A percentile compares a stretch with the other conserved stretches of the same genome.
These are phyloP conservation scores for Paraconiothyrium brasiliense DNA, from an alignment of 2,329 filamentous ascomycete genomes.

Conservation along the genomic window DNA sequence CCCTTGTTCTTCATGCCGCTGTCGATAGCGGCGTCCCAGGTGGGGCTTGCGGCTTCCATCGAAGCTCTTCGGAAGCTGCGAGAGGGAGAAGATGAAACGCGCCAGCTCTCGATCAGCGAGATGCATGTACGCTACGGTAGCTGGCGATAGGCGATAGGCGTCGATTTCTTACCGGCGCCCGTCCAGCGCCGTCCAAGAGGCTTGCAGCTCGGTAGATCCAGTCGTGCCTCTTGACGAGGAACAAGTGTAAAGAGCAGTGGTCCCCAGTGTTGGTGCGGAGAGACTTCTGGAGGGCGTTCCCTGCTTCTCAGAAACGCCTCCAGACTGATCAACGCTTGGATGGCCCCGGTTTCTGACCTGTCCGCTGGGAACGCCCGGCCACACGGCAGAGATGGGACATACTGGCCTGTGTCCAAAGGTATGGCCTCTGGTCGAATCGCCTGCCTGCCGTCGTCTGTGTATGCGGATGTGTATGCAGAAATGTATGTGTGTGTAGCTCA, in stretches of 20 bases:
- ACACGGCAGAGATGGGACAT: background rate
- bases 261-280: background rate
- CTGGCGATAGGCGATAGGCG: background rate
- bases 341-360: slow-evolving; percentile 20
- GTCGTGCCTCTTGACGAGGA: background rate
- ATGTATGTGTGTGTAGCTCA: background rate
- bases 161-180: background rate
- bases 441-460: background rate
- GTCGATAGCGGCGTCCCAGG: slow-evolving; percentile 1
- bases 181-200: background rate
- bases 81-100: slow-evolving; percentile 18
- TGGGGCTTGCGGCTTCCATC: slow-evolving; percentile 13
- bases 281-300: background rate
- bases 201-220: background rate
- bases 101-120: slow-evolving; percentile 3
- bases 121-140: slow-evolving; percentile 6
- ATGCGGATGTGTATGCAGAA: background rate
- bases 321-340: slow-evolving; percentile 32
- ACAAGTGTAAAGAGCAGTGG: background rate
- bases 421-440: background rate
- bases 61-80: slow-evolving; percentile 6
- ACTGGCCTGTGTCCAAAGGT: background rate
- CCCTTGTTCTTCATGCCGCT: slow-evolving; percentile 9
- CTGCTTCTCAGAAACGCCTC: slow-evolving; percentile 15
- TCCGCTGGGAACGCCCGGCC: background rate